Conservation (phyloP, 2,329 filamentous ascomycete species). For the Aspergillus udagawae region DNA sequence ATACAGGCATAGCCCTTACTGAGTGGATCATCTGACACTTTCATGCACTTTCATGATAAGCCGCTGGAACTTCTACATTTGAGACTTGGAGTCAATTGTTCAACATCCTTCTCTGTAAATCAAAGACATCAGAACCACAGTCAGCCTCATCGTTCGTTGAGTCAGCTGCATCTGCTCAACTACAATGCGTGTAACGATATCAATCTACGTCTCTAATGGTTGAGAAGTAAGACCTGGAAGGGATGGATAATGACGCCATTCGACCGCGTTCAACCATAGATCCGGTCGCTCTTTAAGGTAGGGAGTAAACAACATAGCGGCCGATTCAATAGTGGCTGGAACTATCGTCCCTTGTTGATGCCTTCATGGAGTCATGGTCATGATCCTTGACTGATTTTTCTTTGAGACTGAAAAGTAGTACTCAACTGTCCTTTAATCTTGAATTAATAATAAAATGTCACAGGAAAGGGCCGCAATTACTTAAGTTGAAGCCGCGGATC, state of each 20-base stretch:
- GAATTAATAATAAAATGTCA: neutral
- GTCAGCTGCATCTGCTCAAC: too few relatives aligned
- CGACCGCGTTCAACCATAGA: neutral
- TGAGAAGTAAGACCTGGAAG: neutral
- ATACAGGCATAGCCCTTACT: neutral
- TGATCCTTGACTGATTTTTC: neutral
- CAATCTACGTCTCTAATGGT: neutral
- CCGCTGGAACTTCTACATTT: neutral
- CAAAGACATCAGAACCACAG: neutral
- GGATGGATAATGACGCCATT: neutral
- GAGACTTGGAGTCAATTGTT: neutral
- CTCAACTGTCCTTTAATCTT: neutral
- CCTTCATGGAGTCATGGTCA: constrained; percentile 9
- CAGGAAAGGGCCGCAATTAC: neutral
- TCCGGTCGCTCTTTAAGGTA: neutral
- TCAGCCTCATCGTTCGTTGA: neutral
- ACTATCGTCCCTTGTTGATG: constrained; percentile 1
- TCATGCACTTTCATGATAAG: too few relatives aligned
- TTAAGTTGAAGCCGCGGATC: constrained; percentile 14
- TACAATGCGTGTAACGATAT: neutral
- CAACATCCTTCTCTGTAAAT: neutral
- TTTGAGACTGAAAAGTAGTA: neutral
- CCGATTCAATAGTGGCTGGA: neutral
- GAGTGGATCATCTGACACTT: neutral
- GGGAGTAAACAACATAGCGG: neutral